phyloP scores from a whole-genome alignment of 2,329 filamentous ascomycete species.

The Metarhizium humberi region DNA sequence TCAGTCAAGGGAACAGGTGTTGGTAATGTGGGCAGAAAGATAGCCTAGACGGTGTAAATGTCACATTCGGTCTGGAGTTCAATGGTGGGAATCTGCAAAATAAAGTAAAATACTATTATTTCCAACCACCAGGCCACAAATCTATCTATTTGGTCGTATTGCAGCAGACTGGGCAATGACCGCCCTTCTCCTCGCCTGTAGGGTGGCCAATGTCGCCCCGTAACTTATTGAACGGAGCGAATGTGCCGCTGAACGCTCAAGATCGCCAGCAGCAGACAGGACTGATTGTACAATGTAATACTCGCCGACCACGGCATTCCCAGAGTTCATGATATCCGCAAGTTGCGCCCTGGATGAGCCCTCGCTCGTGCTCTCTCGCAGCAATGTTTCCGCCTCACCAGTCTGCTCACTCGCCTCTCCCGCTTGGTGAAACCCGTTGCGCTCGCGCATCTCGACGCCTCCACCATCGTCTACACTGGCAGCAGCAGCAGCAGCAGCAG shows the following conservation, averaged over 20 bases:
- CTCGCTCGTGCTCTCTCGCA: conserved; percentile 16
- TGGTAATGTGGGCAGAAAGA: conserved; percentile 90
- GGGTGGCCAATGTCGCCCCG: conserved; percentile 41
- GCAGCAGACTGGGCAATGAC: conserved; percentile 16
- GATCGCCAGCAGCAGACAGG: conserved; percentile 34
- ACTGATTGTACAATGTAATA: conserved; percentile 44
- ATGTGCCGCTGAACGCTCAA: conserved; percentile 38
- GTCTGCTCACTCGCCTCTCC: conserved; percentile 15
- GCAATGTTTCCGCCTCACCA: conserved; percentile 18
- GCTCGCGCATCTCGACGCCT: conserved; percentile 36
- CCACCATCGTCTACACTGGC: conserved; percentile 24
- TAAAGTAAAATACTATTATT: background rate
- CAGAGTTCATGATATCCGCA: conserved; percentile 42
- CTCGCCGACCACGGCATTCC: conserved; percentile 43
- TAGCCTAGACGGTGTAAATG: conserved; percentile 38
- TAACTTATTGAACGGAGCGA: conserved; percentile 46
- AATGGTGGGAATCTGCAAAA: background rate
- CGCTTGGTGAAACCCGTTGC: conserved; percentile 9
- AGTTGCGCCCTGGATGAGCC: conserved; percentile 28
- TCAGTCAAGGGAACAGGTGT: conserved; percentile 90
- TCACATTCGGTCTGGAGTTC: background rate
- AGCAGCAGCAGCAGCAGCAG: conserved; percentile 13
- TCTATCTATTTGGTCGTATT: conserved; percentile 11
- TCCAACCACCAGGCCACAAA: background rate
- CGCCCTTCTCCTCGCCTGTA: conserved; percentile 35